A percentile compares a stretch with the other conserved stretches of the same genome.
Conservation (phyloP, 805 yeast genomes). For the Lipomyces orientalis region DNA sequence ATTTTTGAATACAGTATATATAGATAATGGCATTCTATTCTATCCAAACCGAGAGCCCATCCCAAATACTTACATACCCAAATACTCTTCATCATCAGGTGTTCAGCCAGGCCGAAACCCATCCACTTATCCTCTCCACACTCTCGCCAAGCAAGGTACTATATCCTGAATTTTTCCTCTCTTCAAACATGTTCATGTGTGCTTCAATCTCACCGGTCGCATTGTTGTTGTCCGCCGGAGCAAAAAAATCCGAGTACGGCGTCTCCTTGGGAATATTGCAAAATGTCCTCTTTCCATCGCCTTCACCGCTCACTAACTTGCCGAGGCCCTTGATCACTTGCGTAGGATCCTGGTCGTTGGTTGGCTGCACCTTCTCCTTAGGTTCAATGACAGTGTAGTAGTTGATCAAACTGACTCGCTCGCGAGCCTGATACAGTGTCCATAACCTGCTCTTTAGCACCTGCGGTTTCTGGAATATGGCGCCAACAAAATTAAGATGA, state of each 20-base stretch:
- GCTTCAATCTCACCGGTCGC: slow-evolving; percentile 36
- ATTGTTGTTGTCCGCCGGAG: slow-evolving; percentile 32
- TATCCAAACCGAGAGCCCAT: not conserved
- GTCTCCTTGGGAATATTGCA: slow-evolving; percentile 34
- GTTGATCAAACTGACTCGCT: slow-evolving; percentile 25
- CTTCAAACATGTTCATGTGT: slow-evolving; percentile 33
- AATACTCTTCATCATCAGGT: not conserved
- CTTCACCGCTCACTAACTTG: slow-evolving; percentile 27
- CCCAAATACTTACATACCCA: not conserved
- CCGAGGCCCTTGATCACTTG: slow-evolving; percentile 27
- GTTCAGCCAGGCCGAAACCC: slow-evolving; percentile 21
- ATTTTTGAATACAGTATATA: not conserved
- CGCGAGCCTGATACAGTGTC: slow-evolving; percentile 26
- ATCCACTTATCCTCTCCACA: slow-evolving; percentile 16
- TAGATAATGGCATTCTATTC: slow-evolving; percentile 1
- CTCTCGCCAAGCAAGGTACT: slow-evolving; percentile 20
- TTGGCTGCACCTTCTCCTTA: not conserved
- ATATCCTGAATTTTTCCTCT: slow-evolving; percentile 25
- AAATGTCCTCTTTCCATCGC: slow-evolving; percentile 32
- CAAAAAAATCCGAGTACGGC: slow-evolving; percentile 28
- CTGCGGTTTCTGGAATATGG: slow-evolving; percentile 27
- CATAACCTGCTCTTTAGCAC: slow-evolving; percentile 23
- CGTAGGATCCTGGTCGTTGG: slow-evolving; percentile 11
- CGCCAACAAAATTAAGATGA: slow-evolving; percentile 32
- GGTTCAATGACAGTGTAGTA: slow-evolving; percentile 28